Conservation (phyloP, 306 rosid genomes). For the Pueraria montana region DNA sequence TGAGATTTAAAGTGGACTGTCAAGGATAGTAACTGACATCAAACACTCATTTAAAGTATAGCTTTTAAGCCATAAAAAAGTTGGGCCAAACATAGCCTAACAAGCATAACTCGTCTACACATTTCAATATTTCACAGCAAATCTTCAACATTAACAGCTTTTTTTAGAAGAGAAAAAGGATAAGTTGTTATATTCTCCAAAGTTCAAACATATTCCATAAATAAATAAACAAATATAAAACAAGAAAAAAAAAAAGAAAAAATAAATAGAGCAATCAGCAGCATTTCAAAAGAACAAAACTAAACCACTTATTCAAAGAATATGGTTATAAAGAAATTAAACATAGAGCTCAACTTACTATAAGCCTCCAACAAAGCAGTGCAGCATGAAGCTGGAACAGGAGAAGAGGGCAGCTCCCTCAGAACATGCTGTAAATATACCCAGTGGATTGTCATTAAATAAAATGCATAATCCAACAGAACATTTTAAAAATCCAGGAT, state of each 20-base stretch:
- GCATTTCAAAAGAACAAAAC: constrained; percentile 24
- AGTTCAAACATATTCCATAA: not conserved
- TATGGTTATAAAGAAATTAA: constrained; percentile 1
- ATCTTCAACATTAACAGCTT: too few relatives aligned
- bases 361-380: constrained; percentile 96
- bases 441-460: constrained; percentile 12
- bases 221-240: too few relatives aligned
- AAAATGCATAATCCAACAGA: constrained; percentile 40
- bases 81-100: too few relatives aligned
- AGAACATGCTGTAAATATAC: constrained; percentile 85
- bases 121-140: too few relatives aligned
- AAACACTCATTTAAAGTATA: not conserved
- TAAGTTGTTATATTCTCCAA: too few relatives aligned
- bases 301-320: constrained; percentile 25
- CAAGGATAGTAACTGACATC: not conserved
- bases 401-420: constrained; percentile 98
- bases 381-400: constrained; percentile 99
- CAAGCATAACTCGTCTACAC: too few relatives aligned
- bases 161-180: too few relatives aligned
- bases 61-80: too few relatives aligned
- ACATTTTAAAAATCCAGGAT: constrained; percentile 24
- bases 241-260: not conserved
- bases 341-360: constrained; percentile 69
- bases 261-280: not conserved
- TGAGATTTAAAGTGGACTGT: constrained; percentile 7